Conservation (phyloP, 2,329 filamentous ascomycete genomes). For the Aspergillus terreus region DNA sequence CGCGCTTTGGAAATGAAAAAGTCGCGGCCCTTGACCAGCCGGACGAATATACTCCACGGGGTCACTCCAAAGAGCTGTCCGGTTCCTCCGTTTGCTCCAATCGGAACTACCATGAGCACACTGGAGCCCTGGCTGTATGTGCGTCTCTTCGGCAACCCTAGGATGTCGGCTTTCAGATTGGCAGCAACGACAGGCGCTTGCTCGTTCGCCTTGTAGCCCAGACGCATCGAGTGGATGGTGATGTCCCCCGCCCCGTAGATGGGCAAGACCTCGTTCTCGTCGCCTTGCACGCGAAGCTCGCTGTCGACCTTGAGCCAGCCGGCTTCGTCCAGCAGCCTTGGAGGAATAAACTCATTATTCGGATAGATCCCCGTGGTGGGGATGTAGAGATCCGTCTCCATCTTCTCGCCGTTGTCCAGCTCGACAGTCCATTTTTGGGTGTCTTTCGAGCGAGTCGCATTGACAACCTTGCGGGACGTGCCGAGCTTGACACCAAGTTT, state of each 20-base stretch:
- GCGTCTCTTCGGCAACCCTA: slow-evolving; percentile 14
- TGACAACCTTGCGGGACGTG: slow-evolving; percentile 27
- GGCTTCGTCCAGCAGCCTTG: slow-evolving; percentile 41
- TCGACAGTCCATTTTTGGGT: slow-evolving; percentile 41
- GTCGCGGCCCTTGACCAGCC: slow-evolving; percentile 42
- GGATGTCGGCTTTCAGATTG: slow-evolving; percentile 27
- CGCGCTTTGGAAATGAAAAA: slow-evolving; percentile 33
- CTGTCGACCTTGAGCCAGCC: slow-evolving; percentile 50
- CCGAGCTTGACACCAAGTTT: slow-evolving; percentile 47
- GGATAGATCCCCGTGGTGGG: slow-evolving; percentile 50
- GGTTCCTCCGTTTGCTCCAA: slow-evolving; percentile 24
- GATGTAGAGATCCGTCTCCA: slow-evolving; percentile 52
- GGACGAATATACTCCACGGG: slow-evolving; percentile 40
- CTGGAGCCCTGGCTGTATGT: slow-evolving; percentile 21
- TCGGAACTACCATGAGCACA: slow-evolving; percentile 27
- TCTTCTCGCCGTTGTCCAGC: slow-evolving; percentile 45
- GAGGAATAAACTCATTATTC: slow-evolving; percentile 52
- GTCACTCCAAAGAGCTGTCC: slow-evolving; percentile 33
- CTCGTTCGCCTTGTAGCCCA: slow-evolving; percentile 23
- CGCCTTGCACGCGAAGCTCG: slow-evolving; percentile 20
- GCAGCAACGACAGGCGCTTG: slow-evolving; percentile 23
- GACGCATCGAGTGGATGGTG: slow-evolving; percentile 23
- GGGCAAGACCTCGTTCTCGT: slow-evolving; percentile 1
- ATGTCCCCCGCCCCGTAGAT: slow-evolving; percentile 33
- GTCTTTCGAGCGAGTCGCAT: slow-evolving; percentile 23